Evolutionary conservation across 2,329 filamentous ascomycete species (phyloP).

Genomic region (Aphanoascus verrucosus): DNA sequence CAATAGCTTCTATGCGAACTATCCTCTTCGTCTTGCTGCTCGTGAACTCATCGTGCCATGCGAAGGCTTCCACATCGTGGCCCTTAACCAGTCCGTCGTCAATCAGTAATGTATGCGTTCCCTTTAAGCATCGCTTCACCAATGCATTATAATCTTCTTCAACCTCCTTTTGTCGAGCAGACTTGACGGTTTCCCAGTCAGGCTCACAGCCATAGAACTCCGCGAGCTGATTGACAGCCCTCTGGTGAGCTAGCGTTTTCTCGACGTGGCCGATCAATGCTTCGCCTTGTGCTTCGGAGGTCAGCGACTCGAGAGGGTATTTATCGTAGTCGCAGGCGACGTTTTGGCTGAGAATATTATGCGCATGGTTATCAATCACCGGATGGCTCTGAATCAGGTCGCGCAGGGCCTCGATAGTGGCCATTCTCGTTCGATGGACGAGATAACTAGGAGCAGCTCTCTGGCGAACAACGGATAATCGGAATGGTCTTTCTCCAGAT

Average conservation of each 20-base stretch:
- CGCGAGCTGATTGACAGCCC: conserved; percentile 59
- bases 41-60: conserved; percentile 57
- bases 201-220: conserved; percentile 52
- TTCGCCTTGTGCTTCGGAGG: conserved; percentile 60
- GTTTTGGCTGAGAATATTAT: conserved; percentile 33
- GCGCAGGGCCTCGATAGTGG: conserved; percentile 21
- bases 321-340: conserved; percentile 25
- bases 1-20: conserved; percentile 64
- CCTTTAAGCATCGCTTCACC: conserved; percentile 54
- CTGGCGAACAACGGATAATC: not conserved
- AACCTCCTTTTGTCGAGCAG: conserved; percentile 40
- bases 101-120: conserved; percentile 64
- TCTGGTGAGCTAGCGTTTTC: conserved; percentile 56
- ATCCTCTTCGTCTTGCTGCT: conserved; percentile 58
- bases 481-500: too few relatives aligned
- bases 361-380: conserved; percentile 41
- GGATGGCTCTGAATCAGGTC: conserved; percentile 31
- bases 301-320: conserved; percentile 50
- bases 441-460: not conserved
- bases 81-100: conserved; percentile 58
- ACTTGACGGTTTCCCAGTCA: conserved; percentile 50
- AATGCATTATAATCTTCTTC: conserved; percentile 46
- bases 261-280: conserved; percentile 50
- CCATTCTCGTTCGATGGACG: conserved; percentile 6
- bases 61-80: conserved; percentile 47